These are phyloP conservation scores for Colletotrichum cordylinicola DNA, from an alignment of 2,329 filamentous ascomycete genomes.

Conservation along the genomic window DNA sequence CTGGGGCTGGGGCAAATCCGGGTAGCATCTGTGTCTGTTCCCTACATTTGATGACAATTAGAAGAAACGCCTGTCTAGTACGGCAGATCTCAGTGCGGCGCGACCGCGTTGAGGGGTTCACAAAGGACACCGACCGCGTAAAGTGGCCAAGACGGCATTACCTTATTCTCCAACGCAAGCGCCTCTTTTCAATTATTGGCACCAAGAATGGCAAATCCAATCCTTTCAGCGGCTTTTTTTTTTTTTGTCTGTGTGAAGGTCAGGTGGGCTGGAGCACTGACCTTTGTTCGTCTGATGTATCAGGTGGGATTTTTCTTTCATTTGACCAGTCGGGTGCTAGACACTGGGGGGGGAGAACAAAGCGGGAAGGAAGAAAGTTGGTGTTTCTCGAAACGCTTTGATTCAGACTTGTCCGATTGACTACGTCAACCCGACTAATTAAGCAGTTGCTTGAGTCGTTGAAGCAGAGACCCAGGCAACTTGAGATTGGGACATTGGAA, in stretches of 20 bases:
- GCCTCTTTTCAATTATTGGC: neutral
- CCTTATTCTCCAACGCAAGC: neutral
- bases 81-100: neutral
- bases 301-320: neutral
- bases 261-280: slow-evolving; percentile 4
- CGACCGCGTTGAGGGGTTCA: slow-evolving; percentile 3
- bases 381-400: neutral
- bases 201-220: neutral
- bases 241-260: neutral
- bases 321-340: neutral
- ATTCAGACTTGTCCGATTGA: neutral
- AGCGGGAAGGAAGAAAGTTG: neutral
- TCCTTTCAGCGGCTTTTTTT: neutral
- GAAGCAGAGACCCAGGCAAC: neutral
- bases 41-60: neutral
- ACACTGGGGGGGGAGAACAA: neutral
- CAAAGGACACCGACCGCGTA: neutral
- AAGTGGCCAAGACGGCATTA: neutral
- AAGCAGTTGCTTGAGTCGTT: neutral
- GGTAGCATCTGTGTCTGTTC: neutral
- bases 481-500: neutral
- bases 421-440: neutral
- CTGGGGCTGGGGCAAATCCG: neutral
- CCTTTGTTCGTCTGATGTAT: slow-evolving; percentile 19
- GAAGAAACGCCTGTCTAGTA: neutral